Evolutionary conservation across 2,329 filamentous ascomycete genomes (phyloP), one percentile per base, ranked within the genome.

Genomic region (Aspergillus piperis): DNA sequence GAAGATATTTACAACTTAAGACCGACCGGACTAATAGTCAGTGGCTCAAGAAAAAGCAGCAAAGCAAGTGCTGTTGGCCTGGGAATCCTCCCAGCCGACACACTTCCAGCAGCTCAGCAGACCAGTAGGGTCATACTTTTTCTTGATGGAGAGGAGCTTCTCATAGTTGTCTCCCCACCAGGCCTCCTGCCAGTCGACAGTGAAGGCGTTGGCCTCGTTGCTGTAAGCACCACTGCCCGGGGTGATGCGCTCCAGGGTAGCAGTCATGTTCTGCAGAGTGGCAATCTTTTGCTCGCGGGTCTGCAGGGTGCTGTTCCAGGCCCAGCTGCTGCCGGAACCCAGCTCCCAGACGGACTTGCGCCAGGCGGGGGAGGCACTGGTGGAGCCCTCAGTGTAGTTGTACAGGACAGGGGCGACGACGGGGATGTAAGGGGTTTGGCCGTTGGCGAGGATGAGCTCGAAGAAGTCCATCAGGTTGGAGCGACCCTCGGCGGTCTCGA

Each of bases 131-230:
- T 68, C 66, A 54, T 68, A 68, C 55, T 65, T 66, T 23, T 62
- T 27, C 62, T 68, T 68, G 17, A 68, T 65, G 11, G 7, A 47
- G 5, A 68, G 5, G 38, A 68, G 54, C n/a, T 44, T 48, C 25
- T 59, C 58, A 19, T 68, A 68, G 60, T 68, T 68, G 7, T 65
- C 58, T 5, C 66, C 65, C 59, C 64, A 68, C 61, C 61, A 68
- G 8, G 64, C 60, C 54, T 68, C 60, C 10, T 48, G 42, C 65
- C 66, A 68, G 23, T 68, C 50, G 8, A 32, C 47, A 1, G 59
- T 64, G 39, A 66, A 68, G 2, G 64, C 56, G 44, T 68, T 66
- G 17, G 62, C 65, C 50, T 67, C 65, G 41, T 65, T 66, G 32
- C 54, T 61, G 36, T 67, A 67, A 5, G 65, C 63, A 2, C 65